Evolutionary conservation across 106 monocot genomes (phyloP).

Genomic region (Phalaenopsis aphrodite): DNA sequence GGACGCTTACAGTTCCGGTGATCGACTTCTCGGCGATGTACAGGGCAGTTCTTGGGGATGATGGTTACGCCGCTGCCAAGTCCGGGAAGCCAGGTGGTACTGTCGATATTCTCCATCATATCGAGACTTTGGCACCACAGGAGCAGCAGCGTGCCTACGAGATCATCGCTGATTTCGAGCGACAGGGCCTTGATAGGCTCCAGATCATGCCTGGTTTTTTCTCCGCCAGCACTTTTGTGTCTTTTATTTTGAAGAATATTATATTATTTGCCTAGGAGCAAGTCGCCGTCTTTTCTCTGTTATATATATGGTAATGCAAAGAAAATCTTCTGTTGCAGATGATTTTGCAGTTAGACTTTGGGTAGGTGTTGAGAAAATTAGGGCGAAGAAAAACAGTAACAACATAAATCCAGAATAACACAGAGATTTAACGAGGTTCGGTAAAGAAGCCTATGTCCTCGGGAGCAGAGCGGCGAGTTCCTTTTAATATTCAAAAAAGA

Average conservation of each 20-base stretch:
- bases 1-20: constrained; percentile 86
- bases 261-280: not conserved
- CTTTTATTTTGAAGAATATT: not conserved
- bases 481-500: too few relatives aligned
- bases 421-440: too few relatives aligned
- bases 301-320: not conserved
- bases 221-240: not conserved
- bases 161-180: constrained; percentile 69
- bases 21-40: constrained; percentile 94
- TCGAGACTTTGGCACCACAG: constrained; percentile 54
- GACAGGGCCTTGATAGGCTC: constrained; percentile 68
- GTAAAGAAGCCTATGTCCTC: too few relatives aligned
- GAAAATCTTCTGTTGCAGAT: not conserved
- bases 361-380: not conserved
- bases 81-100: constrained; percentile 22
- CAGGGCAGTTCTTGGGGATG: constrained; percentile 67
- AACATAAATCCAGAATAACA: too few relatives aligned
- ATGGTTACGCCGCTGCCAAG: constrained; percentile 30
- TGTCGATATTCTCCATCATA: constrained; percentile 83
- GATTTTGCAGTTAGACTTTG: not conserved
- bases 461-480: too few relatives aligned
- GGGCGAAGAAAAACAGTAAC: too few relatives aligned
- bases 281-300: not conserved
- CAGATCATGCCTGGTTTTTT: constrained; percentile 92
- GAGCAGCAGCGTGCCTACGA: constrained; percentile 76